A percentile compares a stretch with the other conserved stretches of the same genome.
Evolutionary conservation across 108 stramenopile species (phyloP).

Genomic region (Cylindrotheca closterium): DNA sequence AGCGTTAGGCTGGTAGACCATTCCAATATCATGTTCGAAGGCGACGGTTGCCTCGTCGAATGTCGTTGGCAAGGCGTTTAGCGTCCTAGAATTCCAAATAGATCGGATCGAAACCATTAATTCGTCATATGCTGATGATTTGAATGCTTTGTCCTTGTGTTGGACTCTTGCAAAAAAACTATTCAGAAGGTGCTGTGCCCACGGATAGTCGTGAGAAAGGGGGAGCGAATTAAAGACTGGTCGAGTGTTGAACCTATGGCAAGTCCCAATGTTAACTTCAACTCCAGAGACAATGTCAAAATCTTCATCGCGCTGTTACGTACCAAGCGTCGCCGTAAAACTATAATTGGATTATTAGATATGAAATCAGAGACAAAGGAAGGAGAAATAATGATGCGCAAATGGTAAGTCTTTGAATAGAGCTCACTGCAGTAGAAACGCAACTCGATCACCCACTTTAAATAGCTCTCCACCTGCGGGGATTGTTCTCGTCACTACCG

Average conservation of each 20-base stretch:
- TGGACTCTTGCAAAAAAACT: neutral
- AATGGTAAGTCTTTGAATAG: neutral
- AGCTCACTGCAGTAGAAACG: slow-evolving; percentile 47
- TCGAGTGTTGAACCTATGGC: slow-evolving; percentile 12
- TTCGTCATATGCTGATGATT: neutral
- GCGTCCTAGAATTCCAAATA: neutral
- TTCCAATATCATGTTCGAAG: neutral
- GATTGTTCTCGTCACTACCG: slow-evolving; percentile 5
- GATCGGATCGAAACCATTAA: neutral
- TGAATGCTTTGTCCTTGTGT: neutral
- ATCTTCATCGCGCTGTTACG: neutral
- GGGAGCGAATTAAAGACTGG: slow-evolving; percentile 1
- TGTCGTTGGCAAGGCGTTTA: neutral
- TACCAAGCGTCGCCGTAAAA: neutral
- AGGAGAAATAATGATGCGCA: neutral
- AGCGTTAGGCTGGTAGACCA: slow-evolving; percentile 16
- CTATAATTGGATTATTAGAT: neutral
- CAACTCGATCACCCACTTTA: slow-evolving; percentile 39
- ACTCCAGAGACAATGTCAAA: neutral
- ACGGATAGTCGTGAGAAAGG: slow-evolving; percentile 1
- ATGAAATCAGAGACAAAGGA: neutral
- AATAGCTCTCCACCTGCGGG: slow-evolving; percentile 22
- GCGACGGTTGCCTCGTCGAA: slow-evolving; percentile 3
- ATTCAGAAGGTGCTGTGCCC: slow-evolving; percentile 1
- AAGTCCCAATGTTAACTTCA: neutral